Base-by-base conservation (phyloP, 345 rosid species). In the Eucalyptus sp. region DNA sequence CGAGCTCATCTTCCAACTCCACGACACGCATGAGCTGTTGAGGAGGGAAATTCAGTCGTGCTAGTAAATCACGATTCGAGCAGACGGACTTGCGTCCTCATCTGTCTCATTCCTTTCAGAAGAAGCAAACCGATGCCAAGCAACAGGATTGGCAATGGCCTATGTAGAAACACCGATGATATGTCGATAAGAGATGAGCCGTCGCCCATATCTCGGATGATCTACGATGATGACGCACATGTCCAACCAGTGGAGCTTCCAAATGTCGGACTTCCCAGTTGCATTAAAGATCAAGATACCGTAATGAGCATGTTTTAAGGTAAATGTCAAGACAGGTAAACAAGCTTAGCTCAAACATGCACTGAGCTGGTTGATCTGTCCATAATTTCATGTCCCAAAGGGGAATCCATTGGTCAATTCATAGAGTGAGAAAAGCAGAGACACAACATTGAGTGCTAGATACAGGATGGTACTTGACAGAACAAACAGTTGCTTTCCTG, bases 101-200 rank as follows among this genome's bases (percentile, higher is more conserved):
- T 76, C 29, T 0, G 48, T 3, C 83, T 76, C 83, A 6, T 76
- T 37, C 83, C 13, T 0, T 0, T 76, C 15, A 10, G 1, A 2
- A 76, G 1, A 37, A 76, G 48, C 48, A 41, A 76, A 76, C 48
- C 15, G 15, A 41, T 37, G 83, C 48, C 15, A 0, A 76, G 13
- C 83, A 20, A 24, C 25, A 6, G 8, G 83, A 37, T 20, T 11
- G 83, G 0, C 27, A 13, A 76, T 22, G 29, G 46, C 27, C 83
- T 6, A 0, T 37, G 46, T 17, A 68, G 80, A 9, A 33, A 68
- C 24, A 33, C 44, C 25, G 1, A 33, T 11, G 18, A 33, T 68
- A 68, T 33, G 80, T 68, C 81, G 22, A 71, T 33, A 37, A 71
- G 81, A 71, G 81, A 33, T 33, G 81, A 71, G 44, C 81, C 44